Conservation (phyloP, 2,329 filamentous ascomycete species). For the Fusarium illudens region DNA sequence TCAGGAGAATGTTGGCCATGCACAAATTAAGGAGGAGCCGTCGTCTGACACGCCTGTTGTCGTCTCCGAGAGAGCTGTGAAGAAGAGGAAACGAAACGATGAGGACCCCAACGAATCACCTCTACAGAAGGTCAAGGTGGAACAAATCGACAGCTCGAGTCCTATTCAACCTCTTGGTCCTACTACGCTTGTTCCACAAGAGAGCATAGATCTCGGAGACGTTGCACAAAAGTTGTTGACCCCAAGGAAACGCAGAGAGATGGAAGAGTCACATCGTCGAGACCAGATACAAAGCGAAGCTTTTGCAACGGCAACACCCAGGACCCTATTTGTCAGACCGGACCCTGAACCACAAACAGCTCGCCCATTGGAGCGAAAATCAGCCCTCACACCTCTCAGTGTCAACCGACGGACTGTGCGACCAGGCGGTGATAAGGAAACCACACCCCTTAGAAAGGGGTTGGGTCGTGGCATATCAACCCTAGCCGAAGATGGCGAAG, state of each 20-base stretch:
- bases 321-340: constrained; percentile 30
- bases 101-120: constrained; percentile 34
- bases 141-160: constrained; percentile 46
- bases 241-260: constrained; percentile 47
- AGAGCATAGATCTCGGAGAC: constrained; percentile 66
- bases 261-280: constrained; percentile 27
- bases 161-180: constrained; percentile 37
- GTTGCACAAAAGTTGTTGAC: constrained; percentile 47
- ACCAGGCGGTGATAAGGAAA: constrained; percentile 36
- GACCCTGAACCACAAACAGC: constrained; percentile 31
- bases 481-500: constrained; percentile 60
- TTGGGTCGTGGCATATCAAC: constrained; percentile 51
- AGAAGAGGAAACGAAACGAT: constrained; percentile 55
- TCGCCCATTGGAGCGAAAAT: constrained; percentile 30
- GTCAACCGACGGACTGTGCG: constrained; percentile 44
- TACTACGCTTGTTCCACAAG: constrained; percentile 51
- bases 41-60: constrained; percentile 63
- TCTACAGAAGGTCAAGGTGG: constrained; percentile 53
- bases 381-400: constrained; percentile 50
- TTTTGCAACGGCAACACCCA: constrained; percentile 23
- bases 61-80: constrained; percentile 59
- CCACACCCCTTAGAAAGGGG: constrained; percentile 31
- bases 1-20: constrained; percentile 4
- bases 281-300: constrained; percentile 14
- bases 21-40: constrained; percentile 58